These are phyloP conservation scores for Trifolium pratense DNA, from an alignment of 306 rosid genomes.

Conservation along the genomic window DNA sequence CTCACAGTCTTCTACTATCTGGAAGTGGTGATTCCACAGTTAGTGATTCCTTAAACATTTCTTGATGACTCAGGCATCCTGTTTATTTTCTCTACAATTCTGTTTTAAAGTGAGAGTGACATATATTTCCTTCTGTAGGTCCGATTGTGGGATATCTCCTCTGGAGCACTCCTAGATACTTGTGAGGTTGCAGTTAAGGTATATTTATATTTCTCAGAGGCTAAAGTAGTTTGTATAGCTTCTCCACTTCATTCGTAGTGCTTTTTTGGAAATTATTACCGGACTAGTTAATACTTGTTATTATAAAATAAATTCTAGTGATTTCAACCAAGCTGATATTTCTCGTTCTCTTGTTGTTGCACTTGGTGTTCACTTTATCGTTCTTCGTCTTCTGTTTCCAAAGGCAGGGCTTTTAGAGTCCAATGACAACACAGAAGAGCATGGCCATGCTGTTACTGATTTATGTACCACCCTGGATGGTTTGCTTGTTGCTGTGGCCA, in stretches of 20 bases:
- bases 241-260: not conserved
- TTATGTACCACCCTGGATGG: slow-evolving; percentile 68
- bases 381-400: slow-evolving; percentile 45
- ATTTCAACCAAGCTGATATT: slow-evolving; percentile 2
- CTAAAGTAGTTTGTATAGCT: slow-evolving; percentile 11
- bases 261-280: slow-evolving; percentile 10
- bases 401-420: slow-evolving; percentile 89
- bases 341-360: slow-evolving; percentile 13
- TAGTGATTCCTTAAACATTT: slow-evolving; percentile 44
- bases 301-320: slow-evolving; percentile 22
- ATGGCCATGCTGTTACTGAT: slow-evolving; percentile 65
- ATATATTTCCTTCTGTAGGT: slow-evolving; percentile 57
- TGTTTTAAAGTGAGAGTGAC: slow-evolving; percentile 30
- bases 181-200: slow-evolving; percentile 80
- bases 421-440: slow-evolving; percentile 59
- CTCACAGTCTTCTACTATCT: slow-evolving; percentile 73
- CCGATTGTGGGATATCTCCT: slow-evolving; percentile 77
- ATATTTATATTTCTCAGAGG: slow-evolving; percentile 30
- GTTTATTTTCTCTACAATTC: slow-evolving; percentile 31
- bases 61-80: slow-evolving; percentile 28
- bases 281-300: slow-evolving; percentile 21
- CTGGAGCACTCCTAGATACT: slow-evolving; percentile 78
- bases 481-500: slow-evolving; percentile 76
- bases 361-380: slow-evolving; percentile 43
- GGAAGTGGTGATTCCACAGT: slow-evolving; percentile 97